Evolutionary conservation across 2,329 filamentous ascomycete species (phyloP), one percentile per base, ranked within the genome.

Genomic region (Diaporthe ampelina): DNA sequence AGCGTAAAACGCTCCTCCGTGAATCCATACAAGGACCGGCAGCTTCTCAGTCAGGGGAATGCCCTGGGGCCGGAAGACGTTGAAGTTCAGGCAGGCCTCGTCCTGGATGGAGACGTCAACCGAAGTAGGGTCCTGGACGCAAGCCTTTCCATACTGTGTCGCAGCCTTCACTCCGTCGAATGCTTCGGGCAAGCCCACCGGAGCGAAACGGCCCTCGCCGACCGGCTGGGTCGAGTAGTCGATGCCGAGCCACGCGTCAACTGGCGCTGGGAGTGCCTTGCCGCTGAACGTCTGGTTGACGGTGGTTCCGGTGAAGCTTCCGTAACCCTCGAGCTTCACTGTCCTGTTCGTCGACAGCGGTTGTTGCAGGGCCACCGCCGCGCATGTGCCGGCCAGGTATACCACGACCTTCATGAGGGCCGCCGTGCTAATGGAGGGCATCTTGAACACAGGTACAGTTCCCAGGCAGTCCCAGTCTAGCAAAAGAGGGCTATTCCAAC

Each of bases 221-320:
- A 83, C 82, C 0, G 85, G 85, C 40, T 85, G 84, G 0, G 79
- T 79, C 0, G 86, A 82, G 65, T 87, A 88, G 76, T 86, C 84
- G 43, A 88, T 83, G 3, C 85, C 85, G 8, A 88, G 79, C 86
- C 86, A 88, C 0, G 86, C 86, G 75, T 88, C 84, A 1, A 88
- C 83, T 0, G 81, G 74, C 3, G 76, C 76, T 11, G 81, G 79
- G 3, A 86, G 79, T 0, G 76, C 74, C 32, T 78, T 76, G 26
- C 81, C 83, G 58, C 78, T 81, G 24, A 83, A 58, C 15, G 82
- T 84, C 54, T 78, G 78, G 24, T 83, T 79, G 52, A 86, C 72
- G 24, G 81, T 78, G 6, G 81, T 84, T 8, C 85, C 85, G 19
- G 79, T 77, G 75, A 86, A 86, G 0, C 76, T 80, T 57, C 84